Evolutionary conservation across 805 yeast genomes (phyloP).

Genomic region (Candida odintsovae): DNA sequence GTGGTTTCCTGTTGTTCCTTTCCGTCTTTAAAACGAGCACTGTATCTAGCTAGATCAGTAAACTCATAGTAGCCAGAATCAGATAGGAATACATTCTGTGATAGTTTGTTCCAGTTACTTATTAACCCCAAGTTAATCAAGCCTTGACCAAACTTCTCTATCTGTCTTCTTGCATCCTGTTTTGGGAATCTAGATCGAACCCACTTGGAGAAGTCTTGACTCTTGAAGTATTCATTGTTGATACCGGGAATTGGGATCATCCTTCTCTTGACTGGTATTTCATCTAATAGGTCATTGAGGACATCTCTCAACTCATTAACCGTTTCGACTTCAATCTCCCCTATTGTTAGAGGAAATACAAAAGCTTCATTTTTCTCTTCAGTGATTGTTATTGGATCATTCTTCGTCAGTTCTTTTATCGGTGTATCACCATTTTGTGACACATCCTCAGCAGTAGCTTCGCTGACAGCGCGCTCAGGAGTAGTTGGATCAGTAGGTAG

Average conservation of each 20-base stretch:
- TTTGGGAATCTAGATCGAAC: conserved; percentile 16
- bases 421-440: background rate
- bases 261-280: conserved; percentile 20
- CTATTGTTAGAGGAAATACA: conserved; percentile 21
- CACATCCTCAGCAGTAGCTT: background rate
- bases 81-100: conserved; percentile 11
- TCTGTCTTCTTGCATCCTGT: conserved; percentile 25
- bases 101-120: conserved; percentile 21
- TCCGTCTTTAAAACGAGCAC: conserved; percentile 10
- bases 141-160: conserved; percentile 30
- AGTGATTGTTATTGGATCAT: background rate
- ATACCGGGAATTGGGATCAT: conserved; percentile 26
- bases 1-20: background rate
- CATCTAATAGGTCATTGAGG: conserved; percentile 7
- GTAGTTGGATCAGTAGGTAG: background rate
- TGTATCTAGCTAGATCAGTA: conserved; percentile 22
- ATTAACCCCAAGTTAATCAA: conserved; percentile 22
- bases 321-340: conserved; percentile 8
- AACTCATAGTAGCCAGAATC: conserved; percentile 24
- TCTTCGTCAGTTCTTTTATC: background rate
- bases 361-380: conserved; percentile 11
- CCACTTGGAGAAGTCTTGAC: conserved; percentile 21
- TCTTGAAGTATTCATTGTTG: conserved; percentile 25
- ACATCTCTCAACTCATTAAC: conserved; percentile 12
- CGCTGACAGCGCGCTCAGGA: background rate